These are phyloP conservation scores for Solanum clarkiae DNA, from an alignment of 257 asterid genomes.

Conservation along the genomic window DNA sequence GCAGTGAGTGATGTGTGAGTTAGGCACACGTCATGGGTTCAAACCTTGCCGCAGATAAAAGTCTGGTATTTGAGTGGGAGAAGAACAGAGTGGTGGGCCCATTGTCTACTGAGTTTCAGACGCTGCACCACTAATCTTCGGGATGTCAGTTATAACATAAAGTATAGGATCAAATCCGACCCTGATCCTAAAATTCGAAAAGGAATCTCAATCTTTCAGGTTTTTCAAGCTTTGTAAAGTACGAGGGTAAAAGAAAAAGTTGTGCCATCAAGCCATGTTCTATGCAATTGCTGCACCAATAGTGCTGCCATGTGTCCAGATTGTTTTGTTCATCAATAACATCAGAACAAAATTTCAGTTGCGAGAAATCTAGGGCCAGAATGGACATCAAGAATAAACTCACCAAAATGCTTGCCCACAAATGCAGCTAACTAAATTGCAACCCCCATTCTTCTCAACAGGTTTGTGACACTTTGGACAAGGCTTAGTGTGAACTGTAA, in stretches of 20 bases:
- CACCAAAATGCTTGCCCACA: slow-evolving; percentile 98
- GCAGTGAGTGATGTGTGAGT: background rate
- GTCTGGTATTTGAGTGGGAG: background rate
- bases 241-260: background rate
- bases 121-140: background rate
- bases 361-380: background rate
- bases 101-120: background rate
- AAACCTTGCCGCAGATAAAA: background rate
- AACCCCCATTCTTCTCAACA: slow-evolving; percentile 96
- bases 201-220: background rate
- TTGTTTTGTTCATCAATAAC: background rate
- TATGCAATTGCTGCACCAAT: background rate
- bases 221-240: background rate
- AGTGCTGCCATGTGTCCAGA: background rate
- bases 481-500: slow-evolving; percentile 76
- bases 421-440: slow-evolving; percentile 84
- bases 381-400: slow-evolving; percentile 4
- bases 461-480: slow-evolving; percentile 98
- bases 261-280: background rate
- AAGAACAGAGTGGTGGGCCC: background rate
- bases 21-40: background rate
- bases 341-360: background rate
- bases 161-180: background rate
- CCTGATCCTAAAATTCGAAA: background rate
- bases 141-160: background rate